Percentiles rank a stretch among this genome's conserved stretches.
phyloP scores from a whole-genome alignment of 176 grass and related monocot species.

The Juncus inflexus region DNA sequence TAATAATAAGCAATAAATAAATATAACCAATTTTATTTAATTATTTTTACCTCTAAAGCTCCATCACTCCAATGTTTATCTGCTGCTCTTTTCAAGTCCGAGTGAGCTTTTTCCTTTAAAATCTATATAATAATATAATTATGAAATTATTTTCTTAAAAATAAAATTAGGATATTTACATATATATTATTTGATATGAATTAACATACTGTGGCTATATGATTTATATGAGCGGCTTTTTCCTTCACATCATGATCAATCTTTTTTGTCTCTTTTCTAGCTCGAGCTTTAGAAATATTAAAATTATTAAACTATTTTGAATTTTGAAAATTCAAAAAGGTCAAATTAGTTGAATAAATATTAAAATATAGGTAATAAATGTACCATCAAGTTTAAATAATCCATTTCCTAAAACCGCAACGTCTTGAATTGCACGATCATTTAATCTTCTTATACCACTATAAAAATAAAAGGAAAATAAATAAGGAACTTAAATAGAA shows the following conservation, averaged over 20 bases:
- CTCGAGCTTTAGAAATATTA: conserved; percentile 62
- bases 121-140: conserved; percentile 40
- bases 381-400: conserved; percentile 96
- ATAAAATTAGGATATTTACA: conserved; percentile 19
- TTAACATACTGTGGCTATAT: conserved; percentile 75
- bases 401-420: conserved; percentile 68
- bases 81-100: conserved; percentile 87
- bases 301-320: conserved; percentile 23
- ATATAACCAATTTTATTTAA: neutral
- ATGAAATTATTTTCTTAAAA: conserved; percentile 9
- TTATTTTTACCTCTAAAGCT: conserved; percentile 63
- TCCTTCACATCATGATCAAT: conserved; percentile 85
- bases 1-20: neutral
- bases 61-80: conserved; percentile 96
- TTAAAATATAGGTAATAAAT: conserved; percentile 3
- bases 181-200: conserved; percentile 9
- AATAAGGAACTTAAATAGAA: conserved; percentile 17
- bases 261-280: conserved; percentile 70
- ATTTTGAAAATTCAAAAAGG: conserved; percentile 3
- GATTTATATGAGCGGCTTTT: conserved; percentile 57
- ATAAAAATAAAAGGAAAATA: conserved; percentile 22
- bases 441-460: conserved; percentile 94
- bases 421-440: conserved; percentile 82
- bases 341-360: neutral
- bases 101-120: conserved; percentile 73